Conservation (phyloP, 2,329 filamentous ascomycete genomes). For the Pseudogymnoascus sp. region DNA sequence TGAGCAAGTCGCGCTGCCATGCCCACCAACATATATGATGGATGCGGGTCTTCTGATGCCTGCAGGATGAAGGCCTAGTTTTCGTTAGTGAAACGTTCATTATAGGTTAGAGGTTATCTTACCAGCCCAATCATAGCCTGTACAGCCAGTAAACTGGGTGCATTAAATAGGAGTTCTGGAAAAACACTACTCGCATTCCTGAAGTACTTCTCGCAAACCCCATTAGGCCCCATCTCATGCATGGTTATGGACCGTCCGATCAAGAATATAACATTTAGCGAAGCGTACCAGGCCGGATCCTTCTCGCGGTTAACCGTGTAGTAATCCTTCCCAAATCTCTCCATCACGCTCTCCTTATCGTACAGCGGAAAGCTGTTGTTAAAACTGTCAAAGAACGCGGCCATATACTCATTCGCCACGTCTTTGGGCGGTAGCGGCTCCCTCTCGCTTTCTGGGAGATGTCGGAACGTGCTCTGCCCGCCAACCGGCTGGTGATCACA, state of each 20-base stretch:
- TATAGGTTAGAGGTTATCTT: background rate
- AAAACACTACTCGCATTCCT: conserved; percentile 21
- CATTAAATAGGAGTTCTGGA: conserved; percentile 18
- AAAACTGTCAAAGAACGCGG: conserved; percentile 16
- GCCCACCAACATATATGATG: conserved; percentile 17
- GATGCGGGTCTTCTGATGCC: conserved; percentile 16
- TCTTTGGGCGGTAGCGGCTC: conserved; percentile 13
- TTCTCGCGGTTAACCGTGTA: background rate
- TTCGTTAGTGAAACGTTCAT: background rate
- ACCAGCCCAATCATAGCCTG: conserved; percentile 21
- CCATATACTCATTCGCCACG: conserved; percentile 11
- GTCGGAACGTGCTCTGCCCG: background rate
- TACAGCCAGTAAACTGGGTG: conserved; percentile 20
- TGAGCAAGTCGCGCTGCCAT: conserved; percentile 17
- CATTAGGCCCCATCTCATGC: background rate
- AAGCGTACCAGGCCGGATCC: conserved; percentile 22
- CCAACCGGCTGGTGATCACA: background rate
- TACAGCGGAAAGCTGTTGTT: conserved; percentile 19
- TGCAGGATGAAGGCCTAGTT: conserved; percentile 10
- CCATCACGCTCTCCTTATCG: conserved; percentile 17
- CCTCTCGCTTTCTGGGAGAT: background rate
- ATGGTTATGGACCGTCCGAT: background rate
- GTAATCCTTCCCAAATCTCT: conserved; percentile 8
- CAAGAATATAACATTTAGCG: conserved; percentile 21
- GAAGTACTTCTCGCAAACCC: conserved; percentile 16